Conservation (phyloP, 176 grass and related monocot genomes). For the Aegilops tauschii region DNA sequence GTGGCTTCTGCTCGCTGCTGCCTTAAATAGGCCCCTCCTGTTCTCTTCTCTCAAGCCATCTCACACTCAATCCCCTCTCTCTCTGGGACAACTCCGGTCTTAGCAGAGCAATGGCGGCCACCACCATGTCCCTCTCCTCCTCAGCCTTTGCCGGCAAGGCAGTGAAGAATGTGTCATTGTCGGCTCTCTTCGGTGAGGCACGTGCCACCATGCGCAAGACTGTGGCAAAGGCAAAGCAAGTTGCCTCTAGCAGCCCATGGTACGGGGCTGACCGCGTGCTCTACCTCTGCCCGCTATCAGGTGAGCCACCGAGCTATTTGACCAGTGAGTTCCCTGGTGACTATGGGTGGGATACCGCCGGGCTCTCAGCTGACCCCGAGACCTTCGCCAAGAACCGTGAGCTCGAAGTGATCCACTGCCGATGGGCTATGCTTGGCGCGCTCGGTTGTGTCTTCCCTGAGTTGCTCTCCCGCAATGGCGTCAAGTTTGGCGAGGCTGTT, state of each 20-base stretch:
- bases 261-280: background rate
- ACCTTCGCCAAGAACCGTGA: background rate
- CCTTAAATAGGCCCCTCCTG: background rate
- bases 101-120: background rate
- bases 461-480: background rate
- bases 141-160: background rate
- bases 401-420: background rate
- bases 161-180: background rate
- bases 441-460: background rate
- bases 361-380: background rate
- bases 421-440: background rate
- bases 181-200: background rate
- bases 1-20: background rate
- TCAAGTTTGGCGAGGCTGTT: background rate
- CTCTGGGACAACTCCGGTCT: background rate
- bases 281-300: background rate
- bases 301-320: background rate
- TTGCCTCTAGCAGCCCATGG: background rate
- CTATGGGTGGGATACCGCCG: background rate
- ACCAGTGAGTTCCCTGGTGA: background rate
- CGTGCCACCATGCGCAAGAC: background rate
- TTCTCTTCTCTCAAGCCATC: background rate
- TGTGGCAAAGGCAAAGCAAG: background rate
- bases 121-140: background rate
- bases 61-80: background rate